Conservation (phyloP, 2,329 filamentous ascomycete genomes). For the Scedosporium dehoogii region DNA sequence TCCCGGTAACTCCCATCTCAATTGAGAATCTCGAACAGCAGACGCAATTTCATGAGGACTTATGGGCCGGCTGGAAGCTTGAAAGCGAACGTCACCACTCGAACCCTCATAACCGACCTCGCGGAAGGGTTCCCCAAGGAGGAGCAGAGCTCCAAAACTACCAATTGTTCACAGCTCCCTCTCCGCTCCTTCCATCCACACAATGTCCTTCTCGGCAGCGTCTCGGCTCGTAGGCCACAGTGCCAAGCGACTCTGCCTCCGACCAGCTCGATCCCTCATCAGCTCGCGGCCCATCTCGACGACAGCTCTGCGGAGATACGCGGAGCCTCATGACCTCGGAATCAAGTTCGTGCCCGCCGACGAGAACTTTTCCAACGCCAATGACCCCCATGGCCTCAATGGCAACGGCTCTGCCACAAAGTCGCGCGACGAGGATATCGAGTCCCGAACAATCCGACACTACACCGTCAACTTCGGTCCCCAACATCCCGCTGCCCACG, state of each 20-base stretch:
- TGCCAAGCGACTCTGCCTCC: constrained; percentile 57
- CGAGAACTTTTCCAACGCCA: constrained; percentile 46
- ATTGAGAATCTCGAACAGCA: constrained; percentile 6
- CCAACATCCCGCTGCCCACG: constrained; percentile 96
- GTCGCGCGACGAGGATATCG: constrained; percentile 31
- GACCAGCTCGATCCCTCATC: constrained; percentile 21
- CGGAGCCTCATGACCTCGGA: constrained; percentile 38
- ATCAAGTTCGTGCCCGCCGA: constrained; percentile 58
- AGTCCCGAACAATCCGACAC: constrained; percentile 81
- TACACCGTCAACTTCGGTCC: constrained; percentile 99
- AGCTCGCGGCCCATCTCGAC: constrained; percentile 54
- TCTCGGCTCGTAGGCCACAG: constrained; percentile 63
- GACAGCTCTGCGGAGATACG: constrained; percentile 51
- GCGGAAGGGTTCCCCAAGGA: constrained; percentile 3
- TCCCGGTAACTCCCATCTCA: constrained; percentile 2
- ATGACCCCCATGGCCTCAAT: constrained; percentile 38
- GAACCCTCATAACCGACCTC: constrained; percentile 2
- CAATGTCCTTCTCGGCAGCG: constrained; percentile 54
- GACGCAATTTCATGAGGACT: constrained; percentile 1
- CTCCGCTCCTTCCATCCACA: constrained; percentile 18
- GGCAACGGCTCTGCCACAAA: constrained; percentile 9
- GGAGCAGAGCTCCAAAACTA: constrained; percentile 1
- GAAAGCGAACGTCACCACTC: constrained; percentile 2
- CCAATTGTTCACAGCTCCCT: constrained; percentile 4
- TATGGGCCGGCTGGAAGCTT: constrained; percentile 1